These are phyloP conservation scores for Cladorrhinum sp. DNA, from an alignment of 2,329 filamentous ascomycete species.

Conservation along the genomic window DNA sequence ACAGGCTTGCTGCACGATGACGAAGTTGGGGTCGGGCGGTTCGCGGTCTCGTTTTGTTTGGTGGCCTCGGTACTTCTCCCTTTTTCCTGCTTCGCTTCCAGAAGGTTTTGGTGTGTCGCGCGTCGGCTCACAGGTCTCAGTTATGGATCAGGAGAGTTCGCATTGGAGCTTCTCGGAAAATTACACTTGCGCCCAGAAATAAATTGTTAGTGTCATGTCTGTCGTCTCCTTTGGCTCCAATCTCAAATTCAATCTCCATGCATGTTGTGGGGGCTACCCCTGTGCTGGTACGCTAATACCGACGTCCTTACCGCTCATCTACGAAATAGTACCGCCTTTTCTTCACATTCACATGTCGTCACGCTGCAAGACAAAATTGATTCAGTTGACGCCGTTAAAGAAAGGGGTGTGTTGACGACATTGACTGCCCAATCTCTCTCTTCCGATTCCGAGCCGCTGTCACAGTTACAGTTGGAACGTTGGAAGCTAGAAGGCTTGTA, in stretches of 20 bases:
- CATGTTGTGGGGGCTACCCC: neutral
- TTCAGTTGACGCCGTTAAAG: neutral
- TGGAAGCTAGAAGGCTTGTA: neutral
- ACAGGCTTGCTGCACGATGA: constrained; percentile 2
- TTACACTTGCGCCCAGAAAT: constrained; percentile 7
- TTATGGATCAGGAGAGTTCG: neutral
- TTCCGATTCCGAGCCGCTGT: neutral
- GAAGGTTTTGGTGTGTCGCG: neutral
- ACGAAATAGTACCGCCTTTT: neutral
- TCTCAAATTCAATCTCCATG: neutral
- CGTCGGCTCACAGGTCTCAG: neutral
- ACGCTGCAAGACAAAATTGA: neutral
- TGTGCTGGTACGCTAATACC: neutral
- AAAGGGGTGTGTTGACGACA: neutral
- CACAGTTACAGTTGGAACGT: neutral
- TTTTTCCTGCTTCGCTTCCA: neutral
- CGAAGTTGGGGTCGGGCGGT: constrained; percentile 5
- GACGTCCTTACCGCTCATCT: no score
- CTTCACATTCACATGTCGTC: neutral
- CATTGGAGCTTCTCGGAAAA: constrained; percentile 12
- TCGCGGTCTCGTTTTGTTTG: neutral
- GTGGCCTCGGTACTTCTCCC: neutral
- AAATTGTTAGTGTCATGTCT: constrained; percentile 24
- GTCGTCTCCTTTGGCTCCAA: constrained; percentile 11
- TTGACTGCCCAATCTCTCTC: neutral